Evolutionary conservation across 129 eudicot species (phyloP).

Genomic region (Flaveria ramosissima): DNA sequence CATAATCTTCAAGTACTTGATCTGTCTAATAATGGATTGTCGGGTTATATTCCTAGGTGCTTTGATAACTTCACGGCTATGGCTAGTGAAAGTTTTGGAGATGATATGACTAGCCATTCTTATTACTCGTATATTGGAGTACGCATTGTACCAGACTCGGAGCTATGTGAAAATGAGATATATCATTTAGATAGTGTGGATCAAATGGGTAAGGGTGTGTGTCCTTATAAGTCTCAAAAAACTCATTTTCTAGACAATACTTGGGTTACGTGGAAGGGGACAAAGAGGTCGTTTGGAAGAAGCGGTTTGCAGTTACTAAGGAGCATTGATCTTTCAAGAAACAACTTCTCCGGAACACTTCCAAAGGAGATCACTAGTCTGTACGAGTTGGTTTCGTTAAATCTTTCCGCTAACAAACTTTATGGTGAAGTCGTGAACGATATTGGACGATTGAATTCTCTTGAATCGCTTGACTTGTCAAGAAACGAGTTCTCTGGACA

Average conservation of each 20-base stretch:
- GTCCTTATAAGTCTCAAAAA: not conserved
- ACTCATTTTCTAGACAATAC: conserved; percentile 11
- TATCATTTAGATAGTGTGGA: no score
- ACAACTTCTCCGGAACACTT: conserved; percentile 25
- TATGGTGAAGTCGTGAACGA: conserved; percentile 24
- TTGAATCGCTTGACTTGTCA: conserved; percentile 39
- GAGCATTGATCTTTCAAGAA: conserved; percentile 39
- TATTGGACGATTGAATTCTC: conserved; percentile 25
- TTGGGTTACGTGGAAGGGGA: conserved; percentile 33
- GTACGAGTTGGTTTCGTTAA: conserved; percentile 25
- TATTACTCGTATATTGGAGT: not conserved
- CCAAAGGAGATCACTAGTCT: conserved; percentile 25
- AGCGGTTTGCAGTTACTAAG: conserved; percentile 13
- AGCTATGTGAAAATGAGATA: no score
- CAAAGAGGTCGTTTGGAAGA: conserved; percentile 7
- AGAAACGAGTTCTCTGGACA: conserved; percentile 31
- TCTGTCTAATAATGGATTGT: conserved; percentile 31
- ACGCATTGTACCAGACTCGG: no score
- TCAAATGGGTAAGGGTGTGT: no score
- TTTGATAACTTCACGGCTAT: conserved; percentile 24
- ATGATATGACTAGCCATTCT: not conserved
- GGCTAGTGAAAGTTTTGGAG: not conserved
- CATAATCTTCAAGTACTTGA: conserved; percentile 32
- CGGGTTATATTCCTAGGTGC: conserved; percentile 38
- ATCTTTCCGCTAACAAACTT: conserved; percentile 31